Evolutionary conservation across 2,329 filamentous ascomycete genomes (phyloP).

Genomic region (Pseudogymnoascus sp.): DNA sequence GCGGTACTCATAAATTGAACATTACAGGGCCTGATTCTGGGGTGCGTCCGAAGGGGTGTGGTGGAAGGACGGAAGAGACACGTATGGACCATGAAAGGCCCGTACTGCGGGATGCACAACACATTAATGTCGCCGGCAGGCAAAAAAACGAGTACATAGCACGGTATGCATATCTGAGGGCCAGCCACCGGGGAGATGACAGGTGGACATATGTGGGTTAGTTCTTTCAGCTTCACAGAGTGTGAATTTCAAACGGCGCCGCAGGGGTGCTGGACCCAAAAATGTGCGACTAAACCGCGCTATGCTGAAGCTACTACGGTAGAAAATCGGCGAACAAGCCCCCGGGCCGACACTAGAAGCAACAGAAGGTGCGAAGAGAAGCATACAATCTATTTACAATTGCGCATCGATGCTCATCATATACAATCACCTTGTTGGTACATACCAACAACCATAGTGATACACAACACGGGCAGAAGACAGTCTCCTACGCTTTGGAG

Average conservation of each 20-base stretch:
- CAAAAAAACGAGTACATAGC: not conserved
- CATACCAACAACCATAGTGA: not conserved
- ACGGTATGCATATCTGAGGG: not conserved
- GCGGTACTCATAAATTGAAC: conserved; percentile 7
- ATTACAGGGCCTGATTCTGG: not conserved
- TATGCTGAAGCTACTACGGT: conserved; percentile 4
- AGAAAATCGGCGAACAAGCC: conserved; percentile 7
- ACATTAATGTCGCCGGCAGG: conserved; percentile 3
- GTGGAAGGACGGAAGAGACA: conserved; percentile 1
- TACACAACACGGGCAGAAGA: not conserved
- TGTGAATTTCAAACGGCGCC: conserved; percentile 9
- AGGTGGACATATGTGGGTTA: conserved; percentile 1
- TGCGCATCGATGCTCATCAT: not conserved
- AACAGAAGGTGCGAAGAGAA: not conserved
- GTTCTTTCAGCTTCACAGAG: conserved; percentile 1
- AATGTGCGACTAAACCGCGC: not conserved
- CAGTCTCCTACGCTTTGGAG: not conserved
- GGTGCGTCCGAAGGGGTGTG: not conserved
- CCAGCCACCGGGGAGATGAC: not conserved
- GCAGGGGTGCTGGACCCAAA: not conserved
- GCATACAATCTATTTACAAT: conserved; percentile 5
- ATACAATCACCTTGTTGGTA: not conserved
- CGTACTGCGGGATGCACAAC: not conserved
- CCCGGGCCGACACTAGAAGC: not conserved
- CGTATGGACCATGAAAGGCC: not conserved